A percentile compares a stretch with the other conserved stretches of the same genome.
These are phyloP conservation scores for Amphicarpaea edgeworthii DNA, from an alignment of 306 rosid genomes.

Conservation along the genomic window DNA sequence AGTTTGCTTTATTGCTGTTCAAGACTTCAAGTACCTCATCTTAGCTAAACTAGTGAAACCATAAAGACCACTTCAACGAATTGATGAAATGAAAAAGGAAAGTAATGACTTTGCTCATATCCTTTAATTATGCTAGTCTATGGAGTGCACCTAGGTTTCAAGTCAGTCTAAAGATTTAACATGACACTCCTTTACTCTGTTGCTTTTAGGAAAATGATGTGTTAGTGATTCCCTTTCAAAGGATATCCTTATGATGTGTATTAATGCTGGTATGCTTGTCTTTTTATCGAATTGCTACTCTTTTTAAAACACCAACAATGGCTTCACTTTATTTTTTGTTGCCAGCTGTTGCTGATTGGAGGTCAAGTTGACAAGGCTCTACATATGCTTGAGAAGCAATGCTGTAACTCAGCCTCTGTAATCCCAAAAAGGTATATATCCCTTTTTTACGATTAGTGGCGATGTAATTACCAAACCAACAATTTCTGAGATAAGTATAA, in stretches of 20 bases:
- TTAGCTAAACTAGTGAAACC: constrained; percentile 5
- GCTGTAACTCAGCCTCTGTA: constrained; percentile 54
- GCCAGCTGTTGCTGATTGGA: constrained; percentile 74
- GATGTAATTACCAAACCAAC: background rate
- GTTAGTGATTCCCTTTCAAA: background rate
- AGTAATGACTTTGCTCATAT: background rate
- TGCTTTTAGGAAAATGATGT: background rate
- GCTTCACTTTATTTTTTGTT: constrained; percentile 40
- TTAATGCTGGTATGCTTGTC: background rate
- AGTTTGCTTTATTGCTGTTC: background rate
- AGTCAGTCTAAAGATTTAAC: no score
- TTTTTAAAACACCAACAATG: background rate
- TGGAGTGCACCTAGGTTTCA: background rate
- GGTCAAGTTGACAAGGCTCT: constrained; percentile 76
- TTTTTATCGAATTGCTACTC: background rate
- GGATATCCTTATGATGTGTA: background rate
- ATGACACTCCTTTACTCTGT: no score
- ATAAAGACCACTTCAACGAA: constrained; percentile 3
- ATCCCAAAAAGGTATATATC: constrained; percentile 66
- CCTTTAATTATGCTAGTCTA: background rate
- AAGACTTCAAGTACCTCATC: background rate
- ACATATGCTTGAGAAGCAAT: constrained; percentile 57
- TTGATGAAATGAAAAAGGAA: background rate
- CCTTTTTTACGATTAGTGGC: background rate
- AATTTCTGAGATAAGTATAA: constrained; percentile 16